These are phyloP conservation scores for Komagataella phaffii DNA, from an alignment of 805 yeast species.

Conservation along the genomic window DNA sequence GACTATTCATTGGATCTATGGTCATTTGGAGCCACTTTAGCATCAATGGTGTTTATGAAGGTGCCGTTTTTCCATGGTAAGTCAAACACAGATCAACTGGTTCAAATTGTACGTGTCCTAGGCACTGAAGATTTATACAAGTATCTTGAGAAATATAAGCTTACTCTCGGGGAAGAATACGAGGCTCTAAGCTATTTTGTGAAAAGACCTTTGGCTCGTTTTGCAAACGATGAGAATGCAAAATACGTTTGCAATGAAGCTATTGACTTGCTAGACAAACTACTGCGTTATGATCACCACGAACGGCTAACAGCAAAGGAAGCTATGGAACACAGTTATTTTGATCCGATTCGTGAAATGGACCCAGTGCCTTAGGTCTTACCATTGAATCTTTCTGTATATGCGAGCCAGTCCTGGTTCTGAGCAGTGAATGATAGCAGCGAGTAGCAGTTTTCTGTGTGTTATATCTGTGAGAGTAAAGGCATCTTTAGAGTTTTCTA, in stretches of 20 bases:
- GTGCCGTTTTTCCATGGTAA: slow-evolving; percentile 92
- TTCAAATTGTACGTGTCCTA: slow-evolving; percentile 76
- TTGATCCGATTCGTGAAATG: background rate
- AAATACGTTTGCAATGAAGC: slow-evolving; percentile 24
- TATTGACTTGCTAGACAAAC: slow-evolving; percentile 57
- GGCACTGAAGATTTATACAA: slow-evolving; percentile 67
- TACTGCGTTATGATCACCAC: slow-evolving; percentile 76
- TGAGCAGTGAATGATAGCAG: background rate
- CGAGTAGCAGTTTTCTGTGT: background rate
- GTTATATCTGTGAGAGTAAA: background rate
- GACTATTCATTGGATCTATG: slow-evolving; percentile 85
- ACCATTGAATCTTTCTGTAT: background rate
- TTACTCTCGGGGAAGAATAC: slow-evolving; percentile 63
- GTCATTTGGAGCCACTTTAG: slow-evolving; percentile 88
- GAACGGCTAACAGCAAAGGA: slow-evolving; percentile 80
- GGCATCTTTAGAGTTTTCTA: background rate
- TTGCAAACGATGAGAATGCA: slow-evolving; percentile 41
- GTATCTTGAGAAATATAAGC: slow-evolving; percentile 56
- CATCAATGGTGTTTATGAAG: slow-evolving; percentile 75
- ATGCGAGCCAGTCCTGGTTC: background rate
- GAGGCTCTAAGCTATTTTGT: slow-evolving; percentile 62
- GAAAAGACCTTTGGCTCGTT: slow-evolving; percentile 54
- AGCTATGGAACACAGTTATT: slow-evolving; percentile 52
- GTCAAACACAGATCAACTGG: slow-evolving; percentile 83
- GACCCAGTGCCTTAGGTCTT: background rate